phyloP scores from a whole-genome alignment of 1,284 basidiomycete genomes.

The Stereum hirsutum region DNA sequence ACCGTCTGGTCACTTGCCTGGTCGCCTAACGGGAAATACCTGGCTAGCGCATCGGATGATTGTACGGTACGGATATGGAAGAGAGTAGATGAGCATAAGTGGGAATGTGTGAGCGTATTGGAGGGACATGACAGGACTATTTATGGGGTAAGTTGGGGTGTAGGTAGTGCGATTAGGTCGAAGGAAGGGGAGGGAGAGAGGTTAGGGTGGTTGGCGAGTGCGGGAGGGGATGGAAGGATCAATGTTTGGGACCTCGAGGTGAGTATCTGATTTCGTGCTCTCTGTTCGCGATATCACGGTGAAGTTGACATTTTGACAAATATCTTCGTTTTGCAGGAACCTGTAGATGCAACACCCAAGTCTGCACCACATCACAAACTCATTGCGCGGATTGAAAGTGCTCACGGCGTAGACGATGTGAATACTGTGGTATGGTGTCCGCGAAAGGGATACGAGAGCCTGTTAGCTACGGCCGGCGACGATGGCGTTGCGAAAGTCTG shows the following conservation, averaged over 20 bases:
- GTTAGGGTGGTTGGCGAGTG: constrained; percentile 68
- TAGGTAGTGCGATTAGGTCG: constrained; percentile 16
- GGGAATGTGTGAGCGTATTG: constrained; percentile 48
- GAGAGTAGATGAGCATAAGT: constrained; percentile 42
- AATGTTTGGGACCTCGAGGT: constrained; percentile 65
- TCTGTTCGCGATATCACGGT: not conserved
- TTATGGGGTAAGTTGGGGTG: constrained; percentile 75
- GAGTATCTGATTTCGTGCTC: not conserved
- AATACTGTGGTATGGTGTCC: constrained; percentile 78
- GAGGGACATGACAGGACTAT: constrained; percentile 65
- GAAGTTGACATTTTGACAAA: not conserved
- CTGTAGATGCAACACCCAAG: constrained; percentile 12
- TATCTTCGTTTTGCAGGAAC: constrained; percentile 10
- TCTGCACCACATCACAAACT: constrained; percentile 28
- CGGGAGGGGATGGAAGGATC: constrained; percentile 72
- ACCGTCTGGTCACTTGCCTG: constrained; percentile 91
- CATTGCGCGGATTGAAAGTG: constrained; percentile 41
- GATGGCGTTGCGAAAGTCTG: constrained; percentile 71
- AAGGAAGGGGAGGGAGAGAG: constrained; percentile 13
- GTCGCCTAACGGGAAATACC: constrained; percentile 74
- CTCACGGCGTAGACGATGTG: constrained; percentile 72
- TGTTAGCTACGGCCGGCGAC: constrained; percentile 75
- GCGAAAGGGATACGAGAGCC: constrained; percentile 42
- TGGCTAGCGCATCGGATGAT: constrained; percentile 83
- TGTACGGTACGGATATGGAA: constrained; percentile 67